Conservation (phyloP, 106 monocot species). For the Hemerocallis citrina region DNA sequence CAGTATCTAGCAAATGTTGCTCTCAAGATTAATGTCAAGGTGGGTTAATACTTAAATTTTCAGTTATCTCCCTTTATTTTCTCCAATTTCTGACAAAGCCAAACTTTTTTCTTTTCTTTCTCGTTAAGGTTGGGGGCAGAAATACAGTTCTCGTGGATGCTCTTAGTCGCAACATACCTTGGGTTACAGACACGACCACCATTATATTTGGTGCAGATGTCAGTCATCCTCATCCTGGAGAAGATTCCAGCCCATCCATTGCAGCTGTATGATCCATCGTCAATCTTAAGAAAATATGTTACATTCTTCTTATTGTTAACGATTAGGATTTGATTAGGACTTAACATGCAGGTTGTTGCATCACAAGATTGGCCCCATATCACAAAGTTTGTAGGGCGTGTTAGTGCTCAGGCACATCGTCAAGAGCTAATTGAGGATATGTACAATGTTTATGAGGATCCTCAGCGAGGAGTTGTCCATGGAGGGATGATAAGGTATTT, state of each 20-base stretch:
- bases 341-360: constrained; percentile 56
- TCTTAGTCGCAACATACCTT: constrained; percentile 47
- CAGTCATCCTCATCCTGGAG: constrained; percentile 83
- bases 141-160: constrained; percentile 81
- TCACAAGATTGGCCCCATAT: constrained; percentile 90
- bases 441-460: constrained; percentile 57
- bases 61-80: not conserved
- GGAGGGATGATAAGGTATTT: constrained; percentile 80
- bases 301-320: not conserved
- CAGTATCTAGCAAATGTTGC: constrained; percentile 95
- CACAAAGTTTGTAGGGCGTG: constrained; percentile 77
- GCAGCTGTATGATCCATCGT: constrained; percentile 48
- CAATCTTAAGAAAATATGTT: not conserved
- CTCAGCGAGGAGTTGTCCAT: constrained; percentile 36
- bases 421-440: constrained; percentile 80
- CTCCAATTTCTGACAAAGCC: too few species aligned
- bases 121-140: constrained; percentile 59
- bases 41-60: not conserved
- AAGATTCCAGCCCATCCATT: constrained; percentile 77
- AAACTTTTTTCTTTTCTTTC: not conserved
- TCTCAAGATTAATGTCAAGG: constrained; percentile 94
- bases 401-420: constrained; percentile 66
- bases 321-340: not conserved
- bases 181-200: constrained; percentile 64
- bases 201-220: constrained; percentile 91